phyloP scores from a whole-genome alignment of 2,329 filamentous ascomycete species.

The Beauveria scarabaeidicola region DNA sequence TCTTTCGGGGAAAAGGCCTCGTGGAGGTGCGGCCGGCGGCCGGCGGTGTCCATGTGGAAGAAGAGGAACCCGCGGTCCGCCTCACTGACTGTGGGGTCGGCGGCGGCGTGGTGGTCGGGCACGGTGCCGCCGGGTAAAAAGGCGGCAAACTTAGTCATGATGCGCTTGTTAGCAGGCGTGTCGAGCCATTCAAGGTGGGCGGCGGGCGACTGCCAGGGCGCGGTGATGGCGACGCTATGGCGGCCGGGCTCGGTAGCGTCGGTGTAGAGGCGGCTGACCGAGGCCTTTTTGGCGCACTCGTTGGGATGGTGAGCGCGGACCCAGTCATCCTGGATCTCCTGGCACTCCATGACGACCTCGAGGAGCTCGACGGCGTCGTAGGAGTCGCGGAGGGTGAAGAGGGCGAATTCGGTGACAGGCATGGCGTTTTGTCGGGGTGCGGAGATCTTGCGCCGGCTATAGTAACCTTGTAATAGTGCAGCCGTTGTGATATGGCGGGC shows the following conservation, averaged over 20 bases:
- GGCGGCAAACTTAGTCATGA: conserved; percentile 24
- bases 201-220: conserved; percentile 35
- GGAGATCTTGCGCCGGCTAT: too few species aligned
- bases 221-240: conserved; percentile 32
- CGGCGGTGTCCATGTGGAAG: conserved; percentile 33
- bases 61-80: conserved; percentile 25
- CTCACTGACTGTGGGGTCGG: conserved; percentile 19
- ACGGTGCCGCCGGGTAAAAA: conserved; percentile 21
- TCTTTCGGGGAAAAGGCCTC: conserved; percentile 19
- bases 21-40: conserved; percentile 17
- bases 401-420: conserved; percentile 33
- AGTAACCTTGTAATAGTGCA: background rate
- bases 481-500: background rate
- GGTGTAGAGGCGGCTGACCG: conserved; percentile 28
- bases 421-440: conserved; percentile 17
- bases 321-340: conserved; percentile 33
- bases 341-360: conserved; percentile 23
- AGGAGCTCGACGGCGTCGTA: conserved; percentile 26
- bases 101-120: conserved; percentile 22
- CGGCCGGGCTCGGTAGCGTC: conserved; percentile 25
- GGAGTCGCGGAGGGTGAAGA: conserved; percentile 24
- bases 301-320: conserved; percentile 27
- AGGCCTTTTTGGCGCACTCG: conserved; percentile 23
- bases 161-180: conserved; percentile 30
- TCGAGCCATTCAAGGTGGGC: conserved; percentile 36